Base-by-base conservation (phyloP, 2,329 filamentous ascomycete species). In the Penicillium crustosum region DNA sequence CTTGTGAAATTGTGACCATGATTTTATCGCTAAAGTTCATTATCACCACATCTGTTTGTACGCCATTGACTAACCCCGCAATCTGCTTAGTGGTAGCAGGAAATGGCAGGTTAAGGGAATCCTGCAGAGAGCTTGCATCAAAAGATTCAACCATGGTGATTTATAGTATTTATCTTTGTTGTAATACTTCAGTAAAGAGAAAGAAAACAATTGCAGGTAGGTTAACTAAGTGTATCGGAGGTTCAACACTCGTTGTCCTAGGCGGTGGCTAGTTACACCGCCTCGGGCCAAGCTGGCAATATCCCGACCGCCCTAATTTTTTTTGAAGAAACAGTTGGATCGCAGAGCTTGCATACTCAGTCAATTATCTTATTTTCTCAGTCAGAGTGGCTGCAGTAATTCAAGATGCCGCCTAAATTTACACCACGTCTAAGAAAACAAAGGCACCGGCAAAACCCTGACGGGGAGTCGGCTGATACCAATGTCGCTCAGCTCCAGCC, bases 21-120 rank as follows among this genome's bases (percentile, higher is more conserved):
- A 99, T 91, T 76, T 91, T 96, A 82, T 97, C 94, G 9, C 87
- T 83, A 76, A 97, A 97, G 67, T 82, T 85, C 53, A 92, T 80
- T 12, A 83, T 82, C 39, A 86, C 87, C 35, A 90, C 87, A 63
- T 91, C 86, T 1, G 94, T 97, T 36, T 82, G 74, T 23, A 88
- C 74, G 31, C 86, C 86, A 61, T 88, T 85, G 60, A 97, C 85
- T 3, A 80, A 71, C 3, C 88, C 87, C 1, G 81, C 80, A 15
- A 80, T 81, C 60, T 81, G 80, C 51, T 82, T 86, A 2, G 85
- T 87, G 12, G 79, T 77, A 4, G 87, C 89, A 17, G 90, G 90
- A 68, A 90, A 96, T 0, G 84, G 77, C n/a, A 84, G 69, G 19
- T 77, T 76, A 29, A 70, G 21, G 66, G 66, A 43, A 73, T 75